phyloP scores from a whole-genome alignment of 768 basidiomycete genomes.

The Amylocystis lapponica region DNA sequence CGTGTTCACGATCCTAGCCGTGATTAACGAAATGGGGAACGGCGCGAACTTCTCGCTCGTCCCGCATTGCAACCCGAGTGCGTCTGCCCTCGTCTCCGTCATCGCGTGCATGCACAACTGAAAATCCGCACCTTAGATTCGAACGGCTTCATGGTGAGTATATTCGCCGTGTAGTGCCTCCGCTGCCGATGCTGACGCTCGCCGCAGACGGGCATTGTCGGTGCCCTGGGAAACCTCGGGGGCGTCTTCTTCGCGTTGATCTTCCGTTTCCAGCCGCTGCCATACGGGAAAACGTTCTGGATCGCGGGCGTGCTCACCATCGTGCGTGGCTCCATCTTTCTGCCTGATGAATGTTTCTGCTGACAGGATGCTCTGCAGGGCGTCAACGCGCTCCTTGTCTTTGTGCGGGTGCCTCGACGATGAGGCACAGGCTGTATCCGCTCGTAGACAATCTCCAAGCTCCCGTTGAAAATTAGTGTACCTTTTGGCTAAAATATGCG shows the following conservation, averaged over 20 bases:
- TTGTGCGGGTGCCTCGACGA: conserved; percentile 17
- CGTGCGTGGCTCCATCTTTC: conserved; percentile 13
- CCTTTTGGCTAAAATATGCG: too few relatives aligned
- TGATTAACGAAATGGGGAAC: conserved; percentile 39
- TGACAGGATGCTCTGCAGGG: conserved; percentile 3
- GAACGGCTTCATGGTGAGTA: conserved; percentile 31
- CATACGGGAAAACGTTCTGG: conserved; percentile 40
- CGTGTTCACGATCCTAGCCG: conserved; percentile 33
- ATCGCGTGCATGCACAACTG: neutral
- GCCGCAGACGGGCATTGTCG: conserved; percentile 32
- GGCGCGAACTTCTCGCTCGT: conserved; percentile 48
- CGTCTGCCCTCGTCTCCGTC: conserved; percentile 9
- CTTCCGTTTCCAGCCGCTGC: conserved; percentile 38
- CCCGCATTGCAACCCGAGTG: conserved; percentile 42
- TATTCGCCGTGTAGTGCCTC: neutral
- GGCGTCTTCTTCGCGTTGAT: conserved; percentile 45
- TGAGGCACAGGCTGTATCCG: too few relatives aligned
- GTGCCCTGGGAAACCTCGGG: conserved; percentile 35
- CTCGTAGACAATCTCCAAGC: too few relatives aligned
- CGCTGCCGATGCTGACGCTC: too few relatives aligned
- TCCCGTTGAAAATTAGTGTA: too few relatives aligned
- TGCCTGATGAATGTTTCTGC: neutral
- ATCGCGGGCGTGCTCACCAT: conserved; percentile 39
- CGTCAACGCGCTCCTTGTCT: conserved; percentile 14
- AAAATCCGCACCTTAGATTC: conserved; percentile 14